Evolutionary conservation across 1,284 basidiomycete species (phyloP), one percentile per base, ranked within the genome.

Genomic region (Cutaneotrichosporon dermatis): DNA sequence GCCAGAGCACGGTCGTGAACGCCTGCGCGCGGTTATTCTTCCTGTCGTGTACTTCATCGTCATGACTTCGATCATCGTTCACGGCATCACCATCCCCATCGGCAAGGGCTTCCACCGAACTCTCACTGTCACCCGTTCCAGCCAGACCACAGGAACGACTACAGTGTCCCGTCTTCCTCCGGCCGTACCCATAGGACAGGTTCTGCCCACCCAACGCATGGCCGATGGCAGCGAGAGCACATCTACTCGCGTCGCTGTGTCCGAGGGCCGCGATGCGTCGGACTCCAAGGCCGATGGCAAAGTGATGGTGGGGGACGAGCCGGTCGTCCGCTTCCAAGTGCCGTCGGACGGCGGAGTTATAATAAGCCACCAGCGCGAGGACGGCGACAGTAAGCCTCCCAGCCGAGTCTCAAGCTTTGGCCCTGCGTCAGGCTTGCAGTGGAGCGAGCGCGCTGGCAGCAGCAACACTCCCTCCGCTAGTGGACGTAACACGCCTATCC

Each of bases 1-100:
- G 0, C 81, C 82, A 0, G 25, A 36, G 6, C 76, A 79, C 42
- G 77, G 80, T 48, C 69, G 76, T 2, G 67, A 72, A 3, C 73
- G 74, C 3, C 65, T 82, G 4, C 72, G 79, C 4, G 59, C 65
- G 6, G 67, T 80, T 25, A 76, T 82, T 60, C 64, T 70, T 2
- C 83, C 82, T 2, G 75, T 83, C 33, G 81, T 82, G 9, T 78
- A 82, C 55, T 82, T 83, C 63, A 70, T 81, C 49, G 79, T 83
- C 11, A 75, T 83, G 53, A 76, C 77, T 0, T 81, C 79, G 1
- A 77, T 83, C 4, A 63, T 83, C 44, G 76, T 79, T 0, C 82
- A 83, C 63, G 82, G 76, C 35, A 65, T 77, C 43, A 77, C 75
- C 12, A 76, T 78, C 52, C 75, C 76, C 0, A 37, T 78, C 57